Conservation (phyloP, 768 basidiomycete species). For the Cystofilobasidium macerans region DNA sequence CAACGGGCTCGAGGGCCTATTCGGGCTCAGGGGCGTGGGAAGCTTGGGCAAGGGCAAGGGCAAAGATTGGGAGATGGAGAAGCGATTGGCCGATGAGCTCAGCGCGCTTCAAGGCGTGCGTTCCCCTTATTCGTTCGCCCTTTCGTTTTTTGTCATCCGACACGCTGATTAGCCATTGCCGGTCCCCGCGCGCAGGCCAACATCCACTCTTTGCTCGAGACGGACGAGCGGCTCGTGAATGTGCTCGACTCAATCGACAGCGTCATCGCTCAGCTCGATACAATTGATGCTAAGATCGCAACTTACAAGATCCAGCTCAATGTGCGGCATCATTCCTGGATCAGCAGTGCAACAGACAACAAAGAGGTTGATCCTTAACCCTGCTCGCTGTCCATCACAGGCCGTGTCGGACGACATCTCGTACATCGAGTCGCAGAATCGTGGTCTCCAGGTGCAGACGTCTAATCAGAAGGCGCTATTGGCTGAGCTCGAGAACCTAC, state of each 20-base stretch:
- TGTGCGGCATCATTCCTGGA: conserved; percentile 44
- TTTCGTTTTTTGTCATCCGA: no score
- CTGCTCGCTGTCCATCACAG: no score
- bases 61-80: conserved; percentile 61
- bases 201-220: conserved; percentile 92
- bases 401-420: conserved; percentile 89
- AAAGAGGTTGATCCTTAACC: no score
- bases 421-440: conserved; percentile 90
- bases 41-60: conserved; percentile 34
- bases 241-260: conserved; percentile 85
- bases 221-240: conserved; percentile 74
- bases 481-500: conserved; percentile 70
- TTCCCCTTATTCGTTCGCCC: neutral
- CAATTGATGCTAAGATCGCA: conserved; percentile 75
- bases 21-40: neutral
- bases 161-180: no score
- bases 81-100: conserved; percentile 74
- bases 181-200: conserved; percentile 56
- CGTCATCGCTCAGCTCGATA: conserved; percentile 75
- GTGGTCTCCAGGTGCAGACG: conserved; percentile 92
- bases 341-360: no score
- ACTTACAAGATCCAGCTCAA: conserved; percentile 96
- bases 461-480: conserved; percentile 84
- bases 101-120: conserved; percentile 83
- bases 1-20: conserved; percentile 50